A percentile compares a stretch with the other conserved stretches of the same genome.
These are phyloP conservation scores for Larix kaempferi DNA, from an alignment of 75 land plant species.

Conservation along the genomic window DNA sequence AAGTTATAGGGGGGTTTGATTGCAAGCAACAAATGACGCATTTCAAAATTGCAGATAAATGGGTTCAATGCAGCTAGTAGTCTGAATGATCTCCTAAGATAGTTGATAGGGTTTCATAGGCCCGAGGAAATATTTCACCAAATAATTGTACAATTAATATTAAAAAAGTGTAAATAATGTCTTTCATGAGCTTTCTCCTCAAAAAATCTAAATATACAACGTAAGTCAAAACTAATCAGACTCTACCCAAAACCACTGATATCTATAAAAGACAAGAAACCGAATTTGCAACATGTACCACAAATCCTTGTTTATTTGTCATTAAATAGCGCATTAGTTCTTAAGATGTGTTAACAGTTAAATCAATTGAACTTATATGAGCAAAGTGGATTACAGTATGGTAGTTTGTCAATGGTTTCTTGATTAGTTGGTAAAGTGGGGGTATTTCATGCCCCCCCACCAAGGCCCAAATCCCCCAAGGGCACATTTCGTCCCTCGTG, in stretches of 20 bases:
- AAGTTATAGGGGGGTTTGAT: background rate
- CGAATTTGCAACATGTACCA: background rate
- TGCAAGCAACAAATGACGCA: background rate
- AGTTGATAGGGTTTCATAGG: background rate
- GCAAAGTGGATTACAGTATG: too few species aligned
- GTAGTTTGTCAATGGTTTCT: too few species aligned
- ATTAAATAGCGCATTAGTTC: background rate
- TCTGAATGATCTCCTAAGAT: background rate
- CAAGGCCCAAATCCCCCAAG: too few species aligned
- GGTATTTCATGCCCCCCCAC: too few species aligned
- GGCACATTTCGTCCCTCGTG: too few species aligned
- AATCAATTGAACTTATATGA: too few species aligned
- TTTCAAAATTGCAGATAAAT: background rate
- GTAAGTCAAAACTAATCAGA: background rate
- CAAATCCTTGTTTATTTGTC: background rate
- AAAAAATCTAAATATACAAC: too few species aligned
- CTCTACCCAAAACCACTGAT: background rate
- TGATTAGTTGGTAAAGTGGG: too few species aligned
- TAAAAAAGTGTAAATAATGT: too few species aligned
- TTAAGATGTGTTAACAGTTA: too few species aligned
- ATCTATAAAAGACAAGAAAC: background rate
- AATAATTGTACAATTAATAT: background rate
- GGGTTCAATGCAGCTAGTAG: background rate
- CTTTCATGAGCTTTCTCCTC: too few species aligned
- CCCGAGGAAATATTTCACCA: background rate